Conservation (phyloP, 805 yeast species). For the Dipodascopsis uninucleata region DNA sequence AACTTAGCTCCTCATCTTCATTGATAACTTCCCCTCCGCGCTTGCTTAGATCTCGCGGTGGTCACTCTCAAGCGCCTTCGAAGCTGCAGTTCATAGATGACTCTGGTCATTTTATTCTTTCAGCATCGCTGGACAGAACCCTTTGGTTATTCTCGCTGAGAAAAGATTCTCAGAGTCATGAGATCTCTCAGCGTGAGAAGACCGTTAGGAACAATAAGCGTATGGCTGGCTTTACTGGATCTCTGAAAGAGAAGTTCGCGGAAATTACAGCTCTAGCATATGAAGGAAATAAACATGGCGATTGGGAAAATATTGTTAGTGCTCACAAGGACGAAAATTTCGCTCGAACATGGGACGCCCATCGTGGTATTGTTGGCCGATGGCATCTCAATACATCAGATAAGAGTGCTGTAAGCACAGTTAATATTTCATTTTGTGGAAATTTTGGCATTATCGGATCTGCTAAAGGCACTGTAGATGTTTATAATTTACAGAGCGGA, state of each 20-base stretch:
- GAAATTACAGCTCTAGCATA: slow-evolving; percentile 48
- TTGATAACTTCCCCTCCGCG: slow-evolving; percentile 80
- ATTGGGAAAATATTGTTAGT: slow-evolving; percentile 88
- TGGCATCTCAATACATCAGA: slow-evolving; percentile 71
- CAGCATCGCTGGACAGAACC: slow-evolving; percentile 81
- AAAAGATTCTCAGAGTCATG: slow-evolving; percentile 95
- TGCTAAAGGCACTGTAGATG: slow-evolving; percentile 75
- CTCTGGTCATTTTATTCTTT: slow-evolving; percentile 75
- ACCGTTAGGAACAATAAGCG: slow-evolving; percentile 43
- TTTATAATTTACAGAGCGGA: slow-evolving; percentile 92
- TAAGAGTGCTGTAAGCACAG: slow-evolving; percentile 67
- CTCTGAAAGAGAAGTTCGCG: slow-evolving; percentile 62
- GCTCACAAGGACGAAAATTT: slow-evolving; percentile 77
- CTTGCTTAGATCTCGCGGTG: slow-evolving; percentile 87
- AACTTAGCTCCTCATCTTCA: slow-evolving; percentile 58
- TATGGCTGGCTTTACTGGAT: slow-evolving; percentile 27
- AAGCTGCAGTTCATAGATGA: slow-evolving; percentile 71
- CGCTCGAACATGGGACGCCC: slow-evolving; percentile 90
- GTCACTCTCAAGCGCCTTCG: slow-evolving; percentile 91
- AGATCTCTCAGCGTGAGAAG: slow-evolving; percentile 72
- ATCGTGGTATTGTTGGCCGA: slow-evolving; percentile 73
- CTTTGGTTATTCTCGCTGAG: slow-evolving; percentile 90
- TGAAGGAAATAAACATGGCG: slow-evolving; percentile 28
- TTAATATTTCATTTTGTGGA: slow-evolving; percentile 86
- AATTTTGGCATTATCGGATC: slow-evolving; percentile 93